Evolutionary conservation across 441 rosid genomes (phyloP).

Genomic region (Pelargonium australe): DNA sequence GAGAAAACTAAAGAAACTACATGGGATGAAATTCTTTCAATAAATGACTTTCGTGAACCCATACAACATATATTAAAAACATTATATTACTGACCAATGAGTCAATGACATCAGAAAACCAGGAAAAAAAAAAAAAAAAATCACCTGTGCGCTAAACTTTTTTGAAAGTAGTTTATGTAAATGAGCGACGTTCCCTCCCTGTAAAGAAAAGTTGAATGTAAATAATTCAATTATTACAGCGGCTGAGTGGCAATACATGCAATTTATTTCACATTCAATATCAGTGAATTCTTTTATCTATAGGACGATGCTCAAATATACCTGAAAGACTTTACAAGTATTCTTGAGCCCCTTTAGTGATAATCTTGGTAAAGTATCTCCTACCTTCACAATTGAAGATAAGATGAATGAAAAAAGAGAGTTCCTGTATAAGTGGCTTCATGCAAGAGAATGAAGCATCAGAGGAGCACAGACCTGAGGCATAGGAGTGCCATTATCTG

Average conservation of each 20-base stretch:
- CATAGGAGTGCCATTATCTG: constrained; percentile 94
- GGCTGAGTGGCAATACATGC: neutral
- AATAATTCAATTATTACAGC: constrained; percentile 2
- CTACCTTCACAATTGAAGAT: constrained; percentile 47
- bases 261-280: constrained; percentile 3
- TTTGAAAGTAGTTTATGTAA: constrained; percentile 94
- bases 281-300: neutral
- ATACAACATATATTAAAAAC: neutral
- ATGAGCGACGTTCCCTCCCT: constrained; percentile 96
- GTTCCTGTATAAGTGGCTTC: neutral
- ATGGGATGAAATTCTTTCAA: too few species aligned
- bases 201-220: constrained; percentile 18
- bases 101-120: neutral
- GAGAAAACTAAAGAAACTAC: too few species aligned
- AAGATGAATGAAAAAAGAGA: neutral
- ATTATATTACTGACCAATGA: neutral
- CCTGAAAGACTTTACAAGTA: constrained; percentile 71
- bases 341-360: constrained; percentile 34
- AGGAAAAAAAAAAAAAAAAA: constrained; percentile 13
- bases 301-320: constrained; percentile 18
- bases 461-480: constrained; percentile 50
- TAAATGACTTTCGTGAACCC: neutral
- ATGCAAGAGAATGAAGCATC: neutral
- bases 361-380: constrained; percentile 41
- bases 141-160: constrained; percentile 93